Conservation (phyloP, 805 yeast genomes). For the Brettanomyces custersianus region DNA sequence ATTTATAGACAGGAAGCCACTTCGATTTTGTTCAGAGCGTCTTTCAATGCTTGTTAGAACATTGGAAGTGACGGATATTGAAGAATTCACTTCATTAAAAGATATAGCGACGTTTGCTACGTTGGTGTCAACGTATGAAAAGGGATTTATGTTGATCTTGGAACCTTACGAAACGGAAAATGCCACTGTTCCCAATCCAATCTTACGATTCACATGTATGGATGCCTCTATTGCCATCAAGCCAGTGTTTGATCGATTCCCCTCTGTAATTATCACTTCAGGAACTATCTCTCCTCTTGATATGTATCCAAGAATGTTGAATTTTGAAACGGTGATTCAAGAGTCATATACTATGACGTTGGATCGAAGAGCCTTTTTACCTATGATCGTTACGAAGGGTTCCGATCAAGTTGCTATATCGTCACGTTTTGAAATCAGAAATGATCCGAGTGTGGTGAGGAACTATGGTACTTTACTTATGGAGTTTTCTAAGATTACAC, state of each 20-base stretch:
- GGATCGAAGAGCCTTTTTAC: constrained; percentile 85
- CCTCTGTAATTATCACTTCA: constrained; percentile 88
- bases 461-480: constrained; percentile 89
- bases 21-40: constrained; percentile 87
- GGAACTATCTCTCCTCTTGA: constrained; percentile 98
- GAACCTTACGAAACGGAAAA: constrained; percentile 96
- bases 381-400: constrained; percentile 94
- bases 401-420: constrained; percentile 97
- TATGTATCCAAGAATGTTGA: constrained; percentile 96
- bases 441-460: constrained; percentile 95
- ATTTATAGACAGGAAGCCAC: constrained; percentile 85
- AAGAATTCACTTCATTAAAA: constrained; percentile 85
- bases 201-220: constrained; percentile 83
- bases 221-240: constrained; percentile 98
- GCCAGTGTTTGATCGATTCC: constrained; percentile 90
- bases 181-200: constrained; percentile 93
- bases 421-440: constrained; percentile 91
- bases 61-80: constrained; percentile 77
- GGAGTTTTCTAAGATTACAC: constrained; percentile 91
- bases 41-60: constrained; percentile 83
- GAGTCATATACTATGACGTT: constrained; percentile 95
- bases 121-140: constrained; percentile 86
- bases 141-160: constrained; percentile 81
- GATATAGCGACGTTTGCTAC: constrained; percentile 98
- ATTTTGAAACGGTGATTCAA: constrained; percentile 87